Conservation (phyloP, 176 grass and related monocot genomes). For the Avena sativa region DNA sequence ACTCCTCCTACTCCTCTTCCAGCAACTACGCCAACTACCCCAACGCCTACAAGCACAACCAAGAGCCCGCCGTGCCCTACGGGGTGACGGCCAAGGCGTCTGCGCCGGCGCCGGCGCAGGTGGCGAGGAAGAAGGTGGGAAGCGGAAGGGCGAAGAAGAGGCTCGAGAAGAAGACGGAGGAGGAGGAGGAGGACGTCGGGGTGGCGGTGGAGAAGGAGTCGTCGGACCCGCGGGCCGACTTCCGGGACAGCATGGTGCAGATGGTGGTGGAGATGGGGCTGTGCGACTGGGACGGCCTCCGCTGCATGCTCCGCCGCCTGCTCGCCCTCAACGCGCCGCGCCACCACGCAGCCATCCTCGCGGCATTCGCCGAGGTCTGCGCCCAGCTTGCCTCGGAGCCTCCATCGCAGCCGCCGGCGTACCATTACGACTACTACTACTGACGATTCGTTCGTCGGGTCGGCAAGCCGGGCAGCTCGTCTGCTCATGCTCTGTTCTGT, state of each 20-base stretch:
- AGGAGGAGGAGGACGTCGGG: conserved; percentile 42
- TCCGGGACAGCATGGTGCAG: conserved; percentile 88
- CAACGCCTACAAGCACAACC: not conserved
- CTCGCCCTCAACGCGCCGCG: conserved; percentile 92
- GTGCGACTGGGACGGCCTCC: conserved; percentile 80
- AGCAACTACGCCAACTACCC: not conserved
- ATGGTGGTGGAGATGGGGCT: conserved; percentile 97
- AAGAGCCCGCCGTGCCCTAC: not conserved
- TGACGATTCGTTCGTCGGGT: not conserved
- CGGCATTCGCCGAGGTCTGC: conserved; percentile 92
- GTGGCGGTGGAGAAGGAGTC: conserved; percentile 98
- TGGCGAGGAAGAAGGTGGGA: not conserved
- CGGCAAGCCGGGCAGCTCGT: not conserved
- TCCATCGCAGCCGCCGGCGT: not conserved
- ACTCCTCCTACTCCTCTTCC: conserved; percentile 44
- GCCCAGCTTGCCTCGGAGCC: conserved; percentile 44
- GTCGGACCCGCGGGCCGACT: conserved; percentile 76
- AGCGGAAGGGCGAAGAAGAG: not conserved
- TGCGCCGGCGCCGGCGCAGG: not conserved
- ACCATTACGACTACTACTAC: conserved; percentile 50
- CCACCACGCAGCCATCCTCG: conserved; percentile 91
- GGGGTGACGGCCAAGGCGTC: not conserved
- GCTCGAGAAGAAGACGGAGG: conserved; percentile 30
- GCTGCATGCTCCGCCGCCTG: conserved; percentile 83
- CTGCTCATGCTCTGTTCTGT: not conserved